These are phyloP conservation scores for Alternaria sp. DNA, from an alignment of 2,329 filamentous ascomycete species.

Conservation along the genomic window DNA sequence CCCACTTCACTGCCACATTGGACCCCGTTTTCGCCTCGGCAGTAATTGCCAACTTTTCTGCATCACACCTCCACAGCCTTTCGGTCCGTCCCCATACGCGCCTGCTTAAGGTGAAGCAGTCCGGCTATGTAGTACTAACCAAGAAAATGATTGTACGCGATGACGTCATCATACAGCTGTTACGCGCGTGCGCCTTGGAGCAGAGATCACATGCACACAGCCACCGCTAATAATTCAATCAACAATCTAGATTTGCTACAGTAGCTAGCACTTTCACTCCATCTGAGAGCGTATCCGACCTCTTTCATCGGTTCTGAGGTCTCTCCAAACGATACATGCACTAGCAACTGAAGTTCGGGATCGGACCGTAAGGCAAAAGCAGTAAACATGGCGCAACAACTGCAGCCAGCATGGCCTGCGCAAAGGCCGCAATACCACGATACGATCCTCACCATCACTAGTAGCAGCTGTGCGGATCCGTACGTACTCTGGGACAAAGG, in stretches of 20 bases:
- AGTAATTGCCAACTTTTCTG: background rate
- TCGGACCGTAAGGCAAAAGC: too few relatives aligned
- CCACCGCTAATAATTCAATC: background rate
- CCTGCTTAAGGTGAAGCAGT: slow-evolving; percentile 3
- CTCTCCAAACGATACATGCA: background rate
- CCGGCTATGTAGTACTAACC: background rate
- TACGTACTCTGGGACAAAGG: slow-evolving; percentile 53
- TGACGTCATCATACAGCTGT: slow-evolving; percentile 22
- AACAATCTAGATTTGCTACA: background rate
- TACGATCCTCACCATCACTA: slow-evolving; percentile 52
- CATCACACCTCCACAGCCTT: background rate
- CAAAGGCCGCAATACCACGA: slow-evolving; percentile 44
- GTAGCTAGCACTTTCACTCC: background rate
- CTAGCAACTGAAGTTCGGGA: too few relatives aligned
- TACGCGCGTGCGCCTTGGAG: slow-evolving; percentile 13
- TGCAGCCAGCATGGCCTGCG: slow-evolving; percentile 7
- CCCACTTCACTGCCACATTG: background rate
- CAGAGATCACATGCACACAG: slow-evolving; percentile 9
- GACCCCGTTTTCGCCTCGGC: slow-evolving; percentile 4
- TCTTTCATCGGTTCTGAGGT: background rate
- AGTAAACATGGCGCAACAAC: background rate
- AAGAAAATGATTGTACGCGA: background rate
- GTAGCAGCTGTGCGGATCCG: slow-evolving; percentile 52
- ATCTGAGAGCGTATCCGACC: background rate
- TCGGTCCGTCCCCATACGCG: slow-evolving; percentile 14